A percentile compares a stretch with the other conserved stretches of the same genome.
Conservation (phyloP, 148 eudicot genomes). For the Gaultheria prostrata region DNA sequence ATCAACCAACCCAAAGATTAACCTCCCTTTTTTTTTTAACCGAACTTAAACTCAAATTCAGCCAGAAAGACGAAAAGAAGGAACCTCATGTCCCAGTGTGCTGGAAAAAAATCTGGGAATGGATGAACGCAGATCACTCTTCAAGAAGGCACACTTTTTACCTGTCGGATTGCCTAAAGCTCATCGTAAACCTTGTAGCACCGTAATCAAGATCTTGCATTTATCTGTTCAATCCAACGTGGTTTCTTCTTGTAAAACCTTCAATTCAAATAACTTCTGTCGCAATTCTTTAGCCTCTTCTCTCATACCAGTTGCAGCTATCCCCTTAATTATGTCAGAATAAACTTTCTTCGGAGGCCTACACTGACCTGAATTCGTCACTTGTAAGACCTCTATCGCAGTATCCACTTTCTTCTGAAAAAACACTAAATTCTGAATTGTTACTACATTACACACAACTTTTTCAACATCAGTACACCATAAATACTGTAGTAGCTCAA, state of each 20-base stretch:
- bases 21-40: neutral
- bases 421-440: neutral
- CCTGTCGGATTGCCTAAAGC: neutral
- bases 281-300: conserved; percentile 53
- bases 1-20: neutral
- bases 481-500: neutral
- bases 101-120: neutral
- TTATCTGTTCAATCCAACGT: conserved; percentile 17
- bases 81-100: neutral
- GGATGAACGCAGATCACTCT: neutral
- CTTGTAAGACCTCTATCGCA: conserved; percentile 61
- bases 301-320: conserved; percentile 58
- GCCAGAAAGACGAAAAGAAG: neutral
- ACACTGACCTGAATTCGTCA: conserved; percentile 41
- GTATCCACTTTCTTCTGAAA: conserved; percentile 47
- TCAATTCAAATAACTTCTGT: conserved; percentile 47
- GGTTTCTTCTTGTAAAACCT: conserved; percentile 25
- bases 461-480: neutral
- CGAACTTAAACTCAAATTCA: neutral
- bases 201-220: neutral
- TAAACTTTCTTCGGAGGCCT: conserved; percentile 32
- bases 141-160: neutral
- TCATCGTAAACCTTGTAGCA: neutral
- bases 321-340: conserved; percentile 41
- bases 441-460: neutral